Percentiles rank a stretch among this genome's conserved stretches.
These are phyloP conservation scores for Starmerella gropengiesseri DNA, from an alignment of 805 yeast genomes.

Conservation along the genomic window DNA sequence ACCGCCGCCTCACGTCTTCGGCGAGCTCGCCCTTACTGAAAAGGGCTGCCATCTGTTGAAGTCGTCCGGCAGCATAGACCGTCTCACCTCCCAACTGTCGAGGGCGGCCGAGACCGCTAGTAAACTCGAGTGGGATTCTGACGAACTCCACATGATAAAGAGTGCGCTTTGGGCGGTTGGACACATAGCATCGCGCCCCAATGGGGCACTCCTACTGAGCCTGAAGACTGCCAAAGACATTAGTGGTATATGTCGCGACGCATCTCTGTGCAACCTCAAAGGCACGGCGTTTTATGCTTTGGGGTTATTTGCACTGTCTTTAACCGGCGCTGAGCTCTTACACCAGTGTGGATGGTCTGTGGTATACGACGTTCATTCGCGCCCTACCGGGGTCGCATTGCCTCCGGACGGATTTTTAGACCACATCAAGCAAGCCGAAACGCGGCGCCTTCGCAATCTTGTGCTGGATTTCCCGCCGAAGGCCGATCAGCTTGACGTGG, in stretches of 20 bases:
- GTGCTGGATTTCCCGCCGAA: background rate
- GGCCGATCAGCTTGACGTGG: background rate
- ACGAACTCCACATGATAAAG: constrained; percentile 41
- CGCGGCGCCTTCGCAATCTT: background rate
- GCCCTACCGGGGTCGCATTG: constrained; percentile 21
- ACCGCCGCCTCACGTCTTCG: constrained; percentile 61
- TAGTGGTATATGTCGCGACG: constrained; percentile 37
- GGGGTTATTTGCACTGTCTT: constrained; percentile 61
- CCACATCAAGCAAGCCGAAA: background rate
- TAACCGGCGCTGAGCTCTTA: constrained; percentile 71
- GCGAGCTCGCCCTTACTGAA: constrained; percentile 65
- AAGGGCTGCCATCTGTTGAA: constrained; percentile 62
- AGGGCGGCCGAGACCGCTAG: constrained; percentile 3
- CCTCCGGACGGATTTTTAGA: constrained; percentile 14
- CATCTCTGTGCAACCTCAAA: constrained; percentile 48
- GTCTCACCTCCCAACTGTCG: constrained; percentile 17
- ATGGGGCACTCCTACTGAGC: constrained; percentile 51
- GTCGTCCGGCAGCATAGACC: constrained; percentile 34
- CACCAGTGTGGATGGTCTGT: constrained; percentile 73
- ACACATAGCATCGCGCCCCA: constrained; percentile 58
- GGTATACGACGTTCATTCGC: constrained; percentile 28
- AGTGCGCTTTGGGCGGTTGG: constrained; percentile 84
- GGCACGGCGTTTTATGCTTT: constrained; percentile 70
- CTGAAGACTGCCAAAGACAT: constrained; percentile 40
- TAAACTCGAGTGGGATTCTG: constrained; percentile 15